Conservation (phyloP, 2,329 filamentous ascomycete genomes). For the Pseudogymnoascus sp. region DNA sequence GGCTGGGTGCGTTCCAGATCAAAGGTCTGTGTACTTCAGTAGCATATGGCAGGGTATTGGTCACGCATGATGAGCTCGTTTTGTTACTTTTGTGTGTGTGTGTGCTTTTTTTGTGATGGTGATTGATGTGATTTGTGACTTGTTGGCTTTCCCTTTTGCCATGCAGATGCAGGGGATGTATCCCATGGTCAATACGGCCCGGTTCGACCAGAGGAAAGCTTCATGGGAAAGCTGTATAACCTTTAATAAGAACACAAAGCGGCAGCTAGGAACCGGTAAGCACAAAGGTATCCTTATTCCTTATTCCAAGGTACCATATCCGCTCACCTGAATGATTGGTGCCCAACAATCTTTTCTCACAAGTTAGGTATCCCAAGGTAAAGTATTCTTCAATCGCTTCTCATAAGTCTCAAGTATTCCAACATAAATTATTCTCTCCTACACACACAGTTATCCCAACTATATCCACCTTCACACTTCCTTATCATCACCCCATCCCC, state of each 20-base stretch:
- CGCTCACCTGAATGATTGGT: background rate
- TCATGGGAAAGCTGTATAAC: background rate
- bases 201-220: background rate
- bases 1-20: constrained; percentile 4
- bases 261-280: background rate
- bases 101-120: background rate
- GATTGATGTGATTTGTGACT: background rate
- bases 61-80: constrained; percentile 6
- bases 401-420: background rate
- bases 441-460: background rate
- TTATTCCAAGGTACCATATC: background rate
- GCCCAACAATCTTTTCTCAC: background rate
- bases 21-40: constrained; percentile 25
- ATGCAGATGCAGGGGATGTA: background rate
- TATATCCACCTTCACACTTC: too few species aligned
- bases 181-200: background rate
- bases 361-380: background rate
- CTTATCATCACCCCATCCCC: too few species aligned
- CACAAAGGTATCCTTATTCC: background rate
- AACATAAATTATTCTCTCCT: background rate
- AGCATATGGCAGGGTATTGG: constrained; percentile 23
- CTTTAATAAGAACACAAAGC: background rate
- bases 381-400: background rate
- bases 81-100: background rate
- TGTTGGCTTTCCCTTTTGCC: background rate